Percentiles rank a stretch among this genome's conserved stretches.
Conservation (phyloP, 768 basidiomycete genomes). For the Pisolithus sp. region DNA sequence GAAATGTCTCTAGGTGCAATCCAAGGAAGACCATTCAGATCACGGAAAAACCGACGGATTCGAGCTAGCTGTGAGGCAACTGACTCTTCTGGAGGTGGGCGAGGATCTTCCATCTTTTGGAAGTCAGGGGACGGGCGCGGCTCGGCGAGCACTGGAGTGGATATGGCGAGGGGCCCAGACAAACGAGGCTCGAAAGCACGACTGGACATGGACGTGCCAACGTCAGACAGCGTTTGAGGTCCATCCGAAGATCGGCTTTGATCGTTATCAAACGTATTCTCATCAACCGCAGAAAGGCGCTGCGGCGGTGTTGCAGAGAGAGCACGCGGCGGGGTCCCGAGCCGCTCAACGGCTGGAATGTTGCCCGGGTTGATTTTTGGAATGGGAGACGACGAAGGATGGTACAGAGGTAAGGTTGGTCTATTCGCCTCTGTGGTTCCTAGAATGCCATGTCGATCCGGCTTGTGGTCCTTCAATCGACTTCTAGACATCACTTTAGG, state of each 20-base stretch:
- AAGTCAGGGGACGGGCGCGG: slow-evolving; percentile 41
- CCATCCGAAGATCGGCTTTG: slow-evolving; percentile 8
- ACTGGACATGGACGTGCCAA: slow-evolving; percentile 19
- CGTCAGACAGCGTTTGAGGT: slow-evolving; percentile 14
- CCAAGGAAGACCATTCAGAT: slow-evolving; percentile 43
- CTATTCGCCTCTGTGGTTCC: slow-evolving; percentile 9
- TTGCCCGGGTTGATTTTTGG: slow-evolving; percentile 21
- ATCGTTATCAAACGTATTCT: slow-evolving; percentile 16
- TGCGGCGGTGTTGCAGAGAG: slow-evolving; percentile 21
- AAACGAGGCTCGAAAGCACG: slow-evolving; percentile 18
- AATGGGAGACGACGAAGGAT: slow-evolving; percentile 14
- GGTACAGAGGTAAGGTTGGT: slow-evolving; percentile 14
- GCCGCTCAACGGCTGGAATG: slow-evolving; percentile 24
- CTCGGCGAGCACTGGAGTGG: slow-evolving; percentile 25
- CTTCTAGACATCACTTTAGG: slow-evolving; percentile 30
- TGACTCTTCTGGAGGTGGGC: slow-evolving; percentile 31
- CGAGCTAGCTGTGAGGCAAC: slow-evolving; percentile 32
- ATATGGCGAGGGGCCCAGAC: slow-evolving; percentile 23
- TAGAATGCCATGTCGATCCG: slow-evolving; percentile 8
- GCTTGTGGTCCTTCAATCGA: slow-evolving; percentile 22
- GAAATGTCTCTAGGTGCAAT: slow-evolving; percentile 40
- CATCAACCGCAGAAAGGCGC: slow-evolving; percentile 20
- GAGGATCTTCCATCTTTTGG: slow-evolving; percentile 43
- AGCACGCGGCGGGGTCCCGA: slow-evolving; percentile 19
- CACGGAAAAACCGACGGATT: slow-evolving; percentile 30